Base-by-base conservation (phyloP, 169 alveolate species). In the Cryptosporidium canis region DNA sequence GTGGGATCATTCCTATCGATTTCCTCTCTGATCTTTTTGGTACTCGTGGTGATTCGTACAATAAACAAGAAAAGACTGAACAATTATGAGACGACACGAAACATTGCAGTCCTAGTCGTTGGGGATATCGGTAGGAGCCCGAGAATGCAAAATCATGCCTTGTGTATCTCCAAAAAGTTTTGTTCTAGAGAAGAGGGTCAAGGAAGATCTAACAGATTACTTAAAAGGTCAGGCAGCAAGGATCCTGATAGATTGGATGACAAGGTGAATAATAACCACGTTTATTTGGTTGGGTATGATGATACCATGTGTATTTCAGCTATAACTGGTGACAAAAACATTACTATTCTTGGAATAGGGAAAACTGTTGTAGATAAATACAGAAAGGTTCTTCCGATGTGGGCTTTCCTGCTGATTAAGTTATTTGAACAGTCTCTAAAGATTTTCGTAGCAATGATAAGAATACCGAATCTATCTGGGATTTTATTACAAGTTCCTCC, bases 401-500 rank as follows among this genome's bases (percentile, higher is more conserved):
- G 90, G 56, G 94, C 94, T 21, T 55, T 93, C 9, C 83, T 94
- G 9, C 18, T 21, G 11, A 12, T 77, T 12, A 91, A 95, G 71
- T 90, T 95, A 21, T 33, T 94, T 27, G 90, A 91, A n/a, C 93
- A 95, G 83, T 83, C 92, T 18, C 21, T 91, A 24, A 90, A 94
- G 41, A 66, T 93, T 33, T 55, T 92, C 45, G 48, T 77, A 33
- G 67, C 84, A 72, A n/a, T 93, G 24, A 70, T 94, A 65, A 68
- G 66, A 39, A 53, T 90, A 31, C 95, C 93, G 12, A 90, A 92
- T 53, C 91, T 84, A 37, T 83, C 83, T 64, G 92, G 91, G 58
- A 83, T 95, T 65, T 67, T 96, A 2, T 64, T 95, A 56, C 96
- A 96, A 90, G 94, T 93, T 90, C 98, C 98, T n/a, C 98, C 98